Evolutionary conservation across 208 protist species (phyloP).

Genomic region (Trypanosoma caninum): DNA sequence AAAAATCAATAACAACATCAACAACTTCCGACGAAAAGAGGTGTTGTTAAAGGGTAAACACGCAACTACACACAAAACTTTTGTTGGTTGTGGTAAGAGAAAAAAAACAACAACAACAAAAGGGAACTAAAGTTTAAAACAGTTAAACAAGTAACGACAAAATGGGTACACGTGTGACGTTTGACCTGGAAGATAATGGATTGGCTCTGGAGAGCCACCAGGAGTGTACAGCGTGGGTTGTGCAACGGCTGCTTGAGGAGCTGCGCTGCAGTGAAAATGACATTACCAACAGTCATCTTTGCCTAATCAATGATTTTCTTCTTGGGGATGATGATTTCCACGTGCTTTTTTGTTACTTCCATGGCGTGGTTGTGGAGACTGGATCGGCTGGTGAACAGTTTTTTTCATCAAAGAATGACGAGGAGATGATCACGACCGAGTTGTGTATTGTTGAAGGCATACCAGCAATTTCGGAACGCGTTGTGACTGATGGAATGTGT

Average conservation of each 20-base stretch:
- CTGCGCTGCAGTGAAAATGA: slow-evolving; percentile 45
- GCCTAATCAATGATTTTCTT: slow-evolving; percentile 79
- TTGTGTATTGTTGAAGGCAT: slow-evolving; percentile 28
- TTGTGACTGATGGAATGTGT: slow-evolving; percentile 31
- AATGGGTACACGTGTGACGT: slow-evolving; percentile 9
- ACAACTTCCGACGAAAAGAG: neutral
- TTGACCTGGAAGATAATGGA: slow-evolving; percentile 7
- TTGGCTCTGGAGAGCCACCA: slow-evolving; percentile 63
- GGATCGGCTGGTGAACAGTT: neutral
- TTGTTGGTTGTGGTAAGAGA: too few relatives aligned
- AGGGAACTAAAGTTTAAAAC: neutral
- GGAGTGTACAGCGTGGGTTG: slow-evolving; percentile 79
- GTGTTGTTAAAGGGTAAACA: too few relatives aligned
- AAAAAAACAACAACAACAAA: neutral
- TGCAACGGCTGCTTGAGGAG: slow-evolving; percentile 53
- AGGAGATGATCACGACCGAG: neutral
- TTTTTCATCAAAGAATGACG: neutral
- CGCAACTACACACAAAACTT: too few relatives aligned
- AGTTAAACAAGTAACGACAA: neutral
- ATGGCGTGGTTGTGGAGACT: neutral
- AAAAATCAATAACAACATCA: neutral
- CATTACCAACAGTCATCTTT: slow-evolving; percentile 42
- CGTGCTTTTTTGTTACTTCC: slow-evolving; percentile 77
- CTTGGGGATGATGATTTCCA: slow-evolving; percentile 74
- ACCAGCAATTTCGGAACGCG: slow-evolving; percentile 33